Percentiles rank a stretch among this genome's conserved stretches.
Evolutionary conservation across 139 green algal genomes (phyloP).

Genomic region (Chlorella sorokiniana): DNA sequence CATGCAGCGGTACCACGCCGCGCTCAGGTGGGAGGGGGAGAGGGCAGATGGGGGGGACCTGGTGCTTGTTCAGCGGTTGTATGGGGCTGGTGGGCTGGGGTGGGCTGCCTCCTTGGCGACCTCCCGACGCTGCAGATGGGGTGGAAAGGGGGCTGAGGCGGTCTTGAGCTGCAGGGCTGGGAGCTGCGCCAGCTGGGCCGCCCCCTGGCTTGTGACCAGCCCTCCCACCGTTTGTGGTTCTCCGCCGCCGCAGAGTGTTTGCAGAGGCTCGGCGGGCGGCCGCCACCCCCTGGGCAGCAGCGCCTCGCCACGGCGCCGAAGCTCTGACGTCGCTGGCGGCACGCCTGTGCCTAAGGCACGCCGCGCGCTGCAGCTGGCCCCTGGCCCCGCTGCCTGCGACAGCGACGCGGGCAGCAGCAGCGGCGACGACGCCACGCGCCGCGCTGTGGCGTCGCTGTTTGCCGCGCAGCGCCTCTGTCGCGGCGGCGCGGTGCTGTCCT

Average conservation of each 20-base stretch:
- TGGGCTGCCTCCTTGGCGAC: neutral
- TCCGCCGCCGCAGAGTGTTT: conserved; percentile 3
- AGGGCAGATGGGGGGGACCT: no score
- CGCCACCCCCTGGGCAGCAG: neutral
- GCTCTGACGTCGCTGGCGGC: neutral
- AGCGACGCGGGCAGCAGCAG: neutral
- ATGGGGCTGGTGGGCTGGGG: neutral
- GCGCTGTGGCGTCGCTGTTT: no score
- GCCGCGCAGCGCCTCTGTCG: conserved; percentile 1
- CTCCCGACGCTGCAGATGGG: neutral
- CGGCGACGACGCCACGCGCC: neutral
- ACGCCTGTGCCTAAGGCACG: neutral
- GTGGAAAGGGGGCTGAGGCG: no score
- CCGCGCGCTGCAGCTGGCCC: neutral
- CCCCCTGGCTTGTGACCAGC: neutral
- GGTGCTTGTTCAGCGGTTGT: neutral
- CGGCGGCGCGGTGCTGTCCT: neutral
- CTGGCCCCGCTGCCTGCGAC: no score
- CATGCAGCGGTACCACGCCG: conserved; percentile 57
- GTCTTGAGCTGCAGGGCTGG: neutral
- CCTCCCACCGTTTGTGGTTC: neutral
- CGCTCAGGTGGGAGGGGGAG: conserved; percentile 39
- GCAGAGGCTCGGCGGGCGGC: neutral
- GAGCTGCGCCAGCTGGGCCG: neutral
- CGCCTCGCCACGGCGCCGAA: neutral